These are phyloP conservation scores for Claviceps sorghi DNA, from an alignment of 2,329 filamentous ascomycete genomes.

Conservation along the genomic window DNA sequence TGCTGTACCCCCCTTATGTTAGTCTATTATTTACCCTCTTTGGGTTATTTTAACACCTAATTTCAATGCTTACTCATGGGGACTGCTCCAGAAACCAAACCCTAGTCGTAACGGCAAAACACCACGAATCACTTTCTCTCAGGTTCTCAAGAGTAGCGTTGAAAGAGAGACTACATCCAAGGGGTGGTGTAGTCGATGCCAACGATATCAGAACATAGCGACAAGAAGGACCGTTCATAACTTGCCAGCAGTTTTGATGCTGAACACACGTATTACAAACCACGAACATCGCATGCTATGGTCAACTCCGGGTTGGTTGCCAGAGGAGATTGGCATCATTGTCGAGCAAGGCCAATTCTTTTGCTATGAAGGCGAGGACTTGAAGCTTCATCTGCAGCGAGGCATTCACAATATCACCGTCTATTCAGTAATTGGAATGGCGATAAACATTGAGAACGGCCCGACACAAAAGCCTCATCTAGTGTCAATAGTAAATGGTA, in stretches of 20 bases:
- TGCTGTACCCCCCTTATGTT: conserved; percentile 54
- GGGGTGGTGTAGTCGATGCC: conserved; percentile 87
- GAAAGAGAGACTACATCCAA: conserved; percentile 78
- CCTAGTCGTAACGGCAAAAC: conserved; percentile 33
- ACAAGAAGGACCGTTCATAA: conserved; percentile 73
- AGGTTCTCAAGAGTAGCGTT: conserved; percentile 82
- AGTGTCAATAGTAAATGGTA: conserved; percentile 79
- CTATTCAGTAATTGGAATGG: conserved; percentile 82
- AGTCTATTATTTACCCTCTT: conserved; percentile 7
- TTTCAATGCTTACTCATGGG: neutral
- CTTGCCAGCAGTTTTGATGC: conserved; percentile 71
- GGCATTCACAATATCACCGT: conserved; percentile 70
- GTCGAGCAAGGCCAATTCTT: conserved; percentile 84
- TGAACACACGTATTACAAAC: conserved; percentile 65
- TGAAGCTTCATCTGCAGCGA: conserved; percentile 64
- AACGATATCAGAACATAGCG: conserved; percentile 75
- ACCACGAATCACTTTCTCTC: conserved; percentile 59
- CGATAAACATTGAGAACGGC: conserved; percentile 76
- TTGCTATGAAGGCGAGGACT: conserved; percentile 85
- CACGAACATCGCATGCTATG: conserved; percentile 68
- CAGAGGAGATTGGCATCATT: conserved; percentile 85
- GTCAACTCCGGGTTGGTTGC: conserved; percentile 81
- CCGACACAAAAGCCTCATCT: conserved; percentile 80
- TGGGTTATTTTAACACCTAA: neutral
- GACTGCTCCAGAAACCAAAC: conserved; percentile 28